Base-by-base conservation (phyloP, 371 early-diverging fungal species). In the Apophysomyces variabilis region DNA sequence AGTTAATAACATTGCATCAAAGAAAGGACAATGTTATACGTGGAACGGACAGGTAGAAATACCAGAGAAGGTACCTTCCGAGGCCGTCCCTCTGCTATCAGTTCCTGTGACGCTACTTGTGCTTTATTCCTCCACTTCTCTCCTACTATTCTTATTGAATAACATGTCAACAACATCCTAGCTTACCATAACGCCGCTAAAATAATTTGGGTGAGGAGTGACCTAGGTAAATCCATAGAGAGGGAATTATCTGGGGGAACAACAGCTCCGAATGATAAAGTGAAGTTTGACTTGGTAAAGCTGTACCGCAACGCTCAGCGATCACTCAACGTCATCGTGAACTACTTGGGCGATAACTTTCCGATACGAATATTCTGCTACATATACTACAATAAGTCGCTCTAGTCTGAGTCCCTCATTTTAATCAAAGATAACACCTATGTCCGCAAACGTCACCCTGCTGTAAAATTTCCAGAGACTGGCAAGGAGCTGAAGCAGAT, bases 351-450 rank as follows among this genome's bases (percentile, higher is more conserved):
- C 16, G 50, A 44, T 13, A 35, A 35, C 8, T 18, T 43, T 44
- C 12, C 62, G 5, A 37, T 62, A 5, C 47, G 62, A 37, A 62
- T 50, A 32, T 50, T 47, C 62, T 47, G 62, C 62, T 62, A 50
- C 14, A 36, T 50, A 21, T 62, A 46, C 26, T 35, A 5, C 44
- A 62, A 35, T 14, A 62, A 62, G 50, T n/a, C 44, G 50, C 7
- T 62, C n/a, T 62, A 21, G 1, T 62, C 50, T 45, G 62, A 45
- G 16, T 37, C 50, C 12, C 62, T 37, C 8, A 62, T 54, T 12
- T 14, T 47, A 4, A 54, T 62, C 32, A 3, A 26, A 26, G 62
- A 62, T 37, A 62, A 46, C 32, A 1, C 14, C 13, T 47, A 2
- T 13, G 41, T 47, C 18, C 13, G 45, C 47, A 7, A 50, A 37